A percentile compares a stretch with the other conserved stretches of the same genome.
phyloP scores from a whole-genome alignment of 768 basidiomycete genomes.

The Mycena amicta region DNA sequence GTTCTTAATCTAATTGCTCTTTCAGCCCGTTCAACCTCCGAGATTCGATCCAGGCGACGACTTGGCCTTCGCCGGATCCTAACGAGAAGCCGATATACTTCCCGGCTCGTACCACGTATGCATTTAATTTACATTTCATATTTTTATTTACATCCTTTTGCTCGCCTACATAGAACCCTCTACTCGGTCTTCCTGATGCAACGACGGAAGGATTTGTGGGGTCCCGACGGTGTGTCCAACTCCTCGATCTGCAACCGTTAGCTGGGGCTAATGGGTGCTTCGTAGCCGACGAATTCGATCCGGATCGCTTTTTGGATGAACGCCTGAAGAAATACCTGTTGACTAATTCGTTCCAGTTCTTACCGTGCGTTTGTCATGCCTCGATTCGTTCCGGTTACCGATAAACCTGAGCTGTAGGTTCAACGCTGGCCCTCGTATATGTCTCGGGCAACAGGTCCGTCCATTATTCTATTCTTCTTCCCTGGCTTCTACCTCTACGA shows the following conservation, averaged over 20 bases:
- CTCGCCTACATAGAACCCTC: slow-evolving; percentile 22
- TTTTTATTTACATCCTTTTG: neutral
- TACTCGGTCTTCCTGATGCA: slow-evolving; percentile 38
- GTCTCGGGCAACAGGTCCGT: too few species aligned
- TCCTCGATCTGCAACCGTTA: neutral
- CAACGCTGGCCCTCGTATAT: too few species aligned
- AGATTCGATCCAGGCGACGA: too few species aligned
- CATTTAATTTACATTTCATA: slow-evolving; percentile 9
- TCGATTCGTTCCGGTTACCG: neutral
- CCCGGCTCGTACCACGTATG: slow-evolving; percentile 30
- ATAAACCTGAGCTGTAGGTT: slow-evolving; percentile 19
- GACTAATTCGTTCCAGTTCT: too few species aligned
- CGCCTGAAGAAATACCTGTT: too few species aligned
- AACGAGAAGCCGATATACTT: slow-evolving; percentile 41
- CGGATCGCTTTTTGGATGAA: too few species aligned
- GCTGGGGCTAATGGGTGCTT: neutral
- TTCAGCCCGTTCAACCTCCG: slow-evolving; percentile 18
- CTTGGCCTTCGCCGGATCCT: too few species aligned
- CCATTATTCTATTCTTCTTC: too few species aligned
- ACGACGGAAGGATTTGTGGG: slow-evolving; percentile 46
- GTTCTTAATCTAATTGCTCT: neutral
- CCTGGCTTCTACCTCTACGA: too few species aligned
- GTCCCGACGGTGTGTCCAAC: slow-evolving; percentile 46
- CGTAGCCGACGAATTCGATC: too few species aligned
- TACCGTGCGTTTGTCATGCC: too few species aligned